Percentiles rank a stretch among this genome's conserved stretches.
phyloP scores from a whole-genome alignment of 805 yeast genomes.

The Yueomyces sp. region DNA sequence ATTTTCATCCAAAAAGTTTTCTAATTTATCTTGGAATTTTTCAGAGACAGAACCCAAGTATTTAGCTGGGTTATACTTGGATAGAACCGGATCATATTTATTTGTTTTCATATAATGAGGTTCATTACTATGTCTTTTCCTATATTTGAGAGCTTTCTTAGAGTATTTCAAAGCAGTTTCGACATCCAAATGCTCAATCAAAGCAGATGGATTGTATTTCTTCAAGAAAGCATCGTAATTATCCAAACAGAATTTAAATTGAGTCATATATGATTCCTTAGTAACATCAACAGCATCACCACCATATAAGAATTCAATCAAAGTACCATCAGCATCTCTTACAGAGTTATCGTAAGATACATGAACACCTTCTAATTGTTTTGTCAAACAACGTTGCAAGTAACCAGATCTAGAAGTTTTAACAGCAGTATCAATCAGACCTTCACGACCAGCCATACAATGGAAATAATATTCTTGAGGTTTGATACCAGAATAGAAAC shows the following conservation, averaged over 20 bases:
- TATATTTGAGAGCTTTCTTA: conserved; percentile 66
- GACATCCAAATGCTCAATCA: conserved; percentile 64
- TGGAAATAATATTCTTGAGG: conserved; percentile 99
- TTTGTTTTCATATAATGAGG: conserved; percentile 49
- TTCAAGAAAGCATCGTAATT: conserved; percentile 77
- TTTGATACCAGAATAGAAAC: conserved; percentile 93
- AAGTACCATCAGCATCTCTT: conserved; percentile 87
- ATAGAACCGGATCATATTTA: conserved; percentile 80
- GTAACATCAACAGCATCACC: conserved; percentile 94
- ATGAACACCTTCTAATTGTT: conserved; percentile 95
- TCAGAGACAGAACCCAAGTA: conserved; percentile 91
- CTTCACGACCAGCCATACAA: conserved; percentile 99
- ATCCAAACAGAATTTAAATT: conserved; percentile 85
- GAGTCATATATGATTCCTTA: conserved; percentile 85
- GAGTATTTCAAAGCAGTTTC: conserved; percentile 67
- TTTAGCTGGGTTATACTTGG: conserved; percentile 77
- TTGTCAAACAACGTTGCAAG: conserved; percentile 94
- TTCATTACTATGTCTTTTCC: conserved; percentile 46
- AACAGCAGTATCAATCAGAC: conserved; percentile 98
- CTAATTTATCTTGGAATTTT: conserved; percentile 69
- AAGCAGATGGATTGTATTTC: conserved; percentile 74
- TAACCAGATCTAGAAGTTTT: conserved; percentile 97
- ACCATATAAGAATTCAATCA: conserved; percentile 92
- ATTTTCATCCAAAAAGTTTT: conserved; percentile 47
- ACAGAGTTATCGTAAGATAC: conserved; percentile 89